Conservation (phyloP, 31 red algal genomes). For the Asparagopsis taxiformis region DNA sequence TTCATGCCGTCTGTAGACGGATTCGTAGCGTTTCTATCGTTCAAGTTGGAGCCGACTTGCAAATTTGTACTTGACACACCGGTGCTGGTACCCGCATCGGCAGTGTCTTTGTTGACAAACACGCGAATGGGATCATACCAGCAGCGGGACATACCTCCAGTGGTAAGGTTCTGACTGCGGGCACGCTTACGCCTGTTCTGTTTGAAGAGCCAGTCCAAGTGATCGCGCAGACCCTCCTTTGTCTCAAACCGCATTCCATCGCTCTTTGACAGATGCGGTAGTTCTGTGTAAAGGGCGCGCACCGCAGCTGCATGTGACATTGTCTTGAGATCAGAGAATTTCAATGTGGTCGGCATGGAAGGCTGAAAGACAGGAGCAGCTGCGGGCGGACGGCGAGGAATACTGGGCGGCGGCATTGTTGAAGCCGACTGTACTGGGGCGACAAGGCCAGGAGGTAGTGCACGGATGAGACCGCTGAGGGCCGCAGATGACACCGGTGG, state of each 20-base stretch:
- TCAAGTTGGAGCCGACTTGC: too few relatives aligned
- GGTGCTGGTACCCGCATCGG: slow-evolving; percentile 16
- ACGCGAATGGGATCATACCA: slow-evolving; percentile 48
- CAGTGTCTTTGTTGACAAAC: slow-evolving; percentile 26
- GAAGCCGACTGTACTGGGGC: slow-evolving; percentile 26
- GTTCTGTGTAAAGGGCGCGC: slow-evolving; percentile 61
- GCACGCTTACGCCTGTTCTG: slow-evolving; percentile 34
- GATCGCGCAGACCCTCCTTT: slow-evolving; percentile 58
- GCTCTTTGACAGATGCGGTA: slow-evolving; percentile 54
- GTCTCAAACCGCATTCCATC: slow-evolving; percentile 78
- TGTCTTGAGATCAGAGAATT: slow-evolving; percentile 52
- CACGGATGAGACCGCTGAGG: slow-evolving; percentile 29
- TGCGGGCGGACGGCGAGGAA: slow-evolving; percentile 5
- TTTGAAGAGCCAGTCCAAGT: slow-evolving; percentile 83
- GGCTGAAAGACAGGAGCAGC: too few relatives aligned
- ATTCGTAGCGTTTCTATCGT: too few relatives aligned
- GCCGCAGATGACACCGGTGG: not conserved
- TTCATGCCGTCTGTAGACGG: too few relatives aligned
- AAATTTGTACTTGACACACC: too few relatives aligned
- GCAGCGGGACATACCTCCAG: slow-evolving; percentile 45
- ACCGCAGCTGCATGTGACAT: slow-evolving; percentile 58
- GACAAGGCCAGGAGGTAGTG: slow-evolving; percentile 29
- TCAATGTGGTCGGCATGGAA: slow-evolving; percentile 13
- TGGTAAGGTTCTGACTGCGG: slow-evolving; percentile 12
- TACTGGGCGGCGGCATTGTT: slow-evolving; percentile 5